These are phyloP conservation scores for Russula abietina DNA, from an alignment of 768 basidiomycete species.

Conservation along the genomic window DNA sequence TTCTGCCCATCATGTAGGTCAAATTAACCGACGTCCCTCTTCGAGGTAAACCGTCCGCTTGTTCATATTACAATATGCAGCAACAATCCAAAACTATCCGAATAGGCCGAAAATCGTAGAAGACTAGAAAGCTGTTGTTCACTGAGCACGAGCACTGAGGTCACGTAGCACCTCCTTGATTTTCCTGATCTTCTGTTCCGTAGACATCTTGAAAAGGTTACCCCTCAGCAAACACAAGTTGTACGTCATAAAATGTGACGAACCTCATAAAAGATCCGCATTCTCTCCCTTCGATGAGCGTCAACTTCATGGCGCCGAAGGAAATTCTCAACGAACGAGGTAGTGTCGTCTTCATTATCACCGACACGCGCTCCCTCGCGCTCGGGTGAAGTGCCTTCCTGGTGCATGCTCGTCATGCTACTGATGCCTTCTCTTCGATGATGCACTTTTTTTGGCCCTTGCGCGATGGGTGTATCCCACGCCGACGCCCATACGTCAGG, in stretches of 20 bases:
- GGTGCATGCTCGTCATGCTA: constrained; percentile 20
- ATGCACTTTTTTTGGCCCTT: not conserved
- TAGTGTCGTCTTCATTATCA: constrained; percentile 22
- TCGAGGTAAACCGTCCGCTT: not conserved
- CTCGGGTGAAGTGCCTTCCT: constrained; percentile 6
- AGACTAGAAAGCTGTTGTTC: constrained; percentile 10
- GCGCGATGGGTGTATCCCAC: constrained; percentile 6
- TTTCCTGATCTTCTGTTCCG: constrained; percentile 46
- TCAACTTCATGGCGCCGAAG: constrained; percentile 38
- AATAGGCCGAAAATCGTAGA: not conserved
- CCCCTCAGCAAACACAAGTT: not conserved
- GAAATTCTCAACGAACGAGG: constrained; percentile 43
- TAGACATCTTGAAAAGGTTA: constrained; percentile 40
- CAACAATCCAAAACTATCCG: constrained; percentile 1
- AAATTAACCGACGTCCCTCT: too few species aligned
- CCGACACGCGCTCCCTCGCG: not conserved
- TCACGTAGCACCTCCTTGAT: constrained; percentile 45
- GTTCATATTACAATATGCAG: constrained; percentile 3
- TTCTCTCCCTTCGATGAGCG: constrained; percentile 37
- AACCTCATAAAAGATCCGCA: constrained; percentile 51
- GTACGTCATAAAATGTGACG: constrained; percentile 19
- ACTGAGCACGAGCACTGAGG: constrained; percentile 30
- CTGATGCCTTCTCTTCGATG: constrained; percentile 14
- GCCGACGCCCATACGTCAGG: constrained; percentile 15
- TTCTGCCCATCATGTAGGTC: too few species aligned